These are phyloP conservation scores for Flaveria brownii DNA, from an alignment of 129 eudicot genomes.

Conservation along the genomic window DNA sequence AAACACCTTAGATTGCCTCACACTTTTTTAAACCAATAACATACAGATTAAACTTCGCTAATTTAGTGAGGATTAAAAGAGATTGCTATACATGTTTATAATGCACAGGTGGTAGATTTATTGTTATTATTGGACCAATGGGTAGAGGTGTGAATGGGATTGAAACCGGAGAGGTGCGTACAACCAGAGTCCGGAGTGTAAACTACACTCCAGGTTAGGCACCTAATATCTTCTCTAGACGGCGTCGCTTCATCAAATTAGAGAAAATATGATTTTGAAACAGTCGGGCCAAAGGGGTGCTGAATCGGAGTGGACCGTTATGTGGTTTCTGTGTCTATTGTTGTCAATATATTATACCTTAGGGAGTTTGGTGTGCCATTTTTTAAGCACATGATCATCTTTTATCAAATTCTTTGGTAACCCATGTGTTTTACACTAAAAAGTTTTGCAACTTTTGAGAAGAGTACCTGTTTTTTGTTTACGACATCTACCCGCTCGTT, in stretches of 20 bases:
- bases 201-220: too few relatives aligned
- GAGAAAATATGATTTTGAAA: too few relatives aligned
- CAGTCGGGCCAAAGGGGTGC: too few relatives aligned
- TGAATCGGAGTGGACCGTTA: background rate
- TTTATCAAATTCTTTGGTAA: background rate
- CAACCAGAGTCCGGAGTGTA: too few relatives aligned
- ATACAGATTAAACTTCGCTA: background rate
- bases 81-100: slow-evolving; percentile 9
- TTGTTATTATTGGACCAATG: background rate
- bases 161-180: too few relatives aligned
- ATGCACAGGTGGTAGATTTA: slow-evolving; percentile 18
- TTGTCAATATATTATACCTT: background rate
- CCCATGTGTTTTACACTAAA: background rate
- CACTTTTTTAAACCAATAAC: too few relatives aligned
- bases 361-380: background rate
- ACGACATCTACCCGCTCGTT: background rate
- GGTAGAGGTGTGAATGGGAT: background rate
- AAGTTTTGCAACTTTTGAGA: background rate
- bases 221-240: too few relatives aligned
- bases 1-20: too few relatives aligned
- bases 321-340: background rate
- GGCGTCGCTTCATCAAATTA: too few relatives aligned
- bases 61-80: background rate
- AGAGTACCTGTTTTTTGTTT: background rate
- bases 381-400: background rate